phyloP scores from a whole-genome alignment of 1,284 basidiomycete genomes.

The Butyriboletus appendiculatus region DNA sequence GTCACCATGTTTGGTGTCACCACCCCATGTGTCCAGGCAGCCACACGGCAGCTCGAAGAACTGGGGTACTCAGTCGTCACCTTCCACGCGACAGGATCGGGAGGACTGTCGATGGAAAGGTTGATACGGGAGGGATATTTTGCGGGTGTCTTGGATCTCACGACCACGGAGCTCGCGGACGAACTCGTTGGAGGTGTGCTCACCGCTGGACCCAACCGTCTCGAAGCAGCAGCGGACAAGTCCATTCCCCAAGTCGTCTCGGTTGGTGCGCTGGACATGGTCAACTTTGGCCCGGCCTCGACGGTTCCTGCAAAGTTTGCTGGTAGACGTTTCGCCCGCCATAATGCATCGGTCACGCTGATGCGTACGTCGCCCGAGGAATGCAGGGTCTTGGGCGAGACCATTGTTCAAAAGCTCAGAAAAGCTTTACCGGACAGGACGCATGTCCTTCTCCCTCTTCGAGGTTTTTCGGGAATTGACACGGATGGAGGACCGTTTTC shows the following conservation, averaged over 20 bases:
- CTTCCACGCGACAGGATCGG: constrained; percentile 32
- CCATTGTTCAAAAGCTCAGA: constrained; percentile 23
- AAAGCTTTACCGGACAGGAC: constrained; percentile 17
- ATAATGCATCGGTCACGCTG: constrained; percentile 30
- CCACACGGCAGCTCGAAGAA: constrained; percentile 23
- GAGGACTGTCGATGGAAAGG: constrained; percentile 32
- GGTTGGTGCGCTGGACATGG: constrained; percentile 32
- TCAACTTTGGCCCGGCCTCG: constrained; percentile 29
- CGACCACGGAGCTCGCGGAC: constrained; percentile 33
- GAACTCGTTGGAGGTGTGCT: constrained; percentile 32
- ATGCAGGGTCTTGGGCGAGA: constrained; percentile 23
- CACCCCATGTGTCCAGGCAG: constrained; percentile 26
- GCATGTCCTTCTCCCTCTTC: constrained; percentile 26
- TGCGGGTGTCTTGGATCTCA: constrained; percentile 29
- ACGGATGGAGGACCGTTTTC: constrained; percentile 22
- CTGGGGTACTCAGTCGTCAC: constrained; percentile 29
- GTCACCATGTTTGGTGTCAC: constrained; percentile 34
- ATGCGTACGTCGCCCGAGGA: constrained; percentile 33
- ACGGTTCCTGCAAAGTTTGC: constrained; percentile 24
- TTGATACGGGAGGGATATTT: constrained; percentile 27
- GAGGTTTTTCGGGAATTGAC: constrained; percentile 28
- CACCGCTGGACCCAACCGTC: constrained; percentile 25
- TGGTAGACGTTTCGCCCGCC: constrained; percentile 16
- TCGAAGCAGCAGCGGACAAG: constrained; percentile 23
- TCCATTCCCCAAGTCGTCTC: constrained; percentile 27